Evolutionary conservation across 352 stramenopile genomes (phyloP).

Genomic region (Pythium volutum): DNA sequence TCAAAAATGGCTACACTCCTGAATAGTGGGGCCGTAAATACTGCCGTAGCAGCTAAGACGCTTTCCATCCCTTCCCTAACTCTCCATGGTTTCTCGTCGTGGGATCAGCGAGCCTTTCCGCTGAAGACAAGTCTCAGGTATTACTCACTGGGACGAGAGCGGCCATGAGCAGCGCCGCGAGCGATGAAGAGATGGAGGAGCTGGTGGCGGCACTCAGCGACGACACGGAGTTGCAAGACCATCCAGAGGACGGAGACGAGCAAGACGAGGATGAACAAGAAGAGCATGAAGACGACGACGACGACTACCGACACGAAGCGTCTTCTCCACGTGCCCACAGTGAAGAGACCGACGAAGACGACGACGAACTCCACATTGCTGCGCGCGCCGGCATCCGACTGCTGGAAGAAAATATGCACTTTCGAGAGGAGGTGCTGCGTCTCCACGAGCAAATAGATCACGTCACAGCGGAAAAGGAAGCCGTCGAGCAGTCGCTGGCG

Average conservation of each 20-base stretch:
- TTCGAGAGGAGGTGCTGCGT: conserved; percentile 51
- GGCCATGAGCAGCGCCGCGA: conserved; percentile 13
- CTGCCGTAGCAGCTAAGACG: neutral
- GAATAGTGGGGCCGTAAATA: neutral
- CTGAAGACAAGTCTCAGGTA: too few relatives aligned
- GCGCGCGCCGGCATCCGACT: conserved; percentile 64
- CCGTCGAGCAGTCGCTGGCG: conserved; percentile 34
- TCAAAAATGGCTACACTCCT: conserved; percentile 25
- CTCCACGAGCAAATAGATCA: conserved; percentile 42
- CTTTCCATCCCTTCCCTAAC: neutral
- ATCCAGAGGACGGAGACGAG: neutral
- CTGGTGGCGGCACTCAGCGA: conserved; percentile 17
- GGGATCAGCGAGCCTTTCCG: too few relatives aligned
- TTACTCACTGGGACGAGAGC: neutral
- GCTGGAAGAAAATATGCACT: conserved; percentile 67
- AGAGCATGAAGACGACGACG: neutral
- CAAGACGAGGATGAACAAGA: conserved; percentile 1
- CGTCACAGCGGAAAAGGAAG: conserved; percentile 34
- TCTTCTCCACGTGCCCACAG: neutral
- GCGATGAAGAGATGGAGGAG: conserved; percentile 23
- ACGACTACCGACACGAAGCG: neutral
- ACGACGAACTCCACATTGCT: conserved; percentile 50
- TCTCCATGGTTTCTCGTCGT: too few relatives aligned
- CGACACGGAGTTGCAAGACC: conserved; percentile 1
- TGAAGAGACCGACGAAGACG: conserved; percentile 29